phyloP scores from a whole-genome alignment of 495 filamentous ascomycete species.

The Neurospora sp. region DNA sequence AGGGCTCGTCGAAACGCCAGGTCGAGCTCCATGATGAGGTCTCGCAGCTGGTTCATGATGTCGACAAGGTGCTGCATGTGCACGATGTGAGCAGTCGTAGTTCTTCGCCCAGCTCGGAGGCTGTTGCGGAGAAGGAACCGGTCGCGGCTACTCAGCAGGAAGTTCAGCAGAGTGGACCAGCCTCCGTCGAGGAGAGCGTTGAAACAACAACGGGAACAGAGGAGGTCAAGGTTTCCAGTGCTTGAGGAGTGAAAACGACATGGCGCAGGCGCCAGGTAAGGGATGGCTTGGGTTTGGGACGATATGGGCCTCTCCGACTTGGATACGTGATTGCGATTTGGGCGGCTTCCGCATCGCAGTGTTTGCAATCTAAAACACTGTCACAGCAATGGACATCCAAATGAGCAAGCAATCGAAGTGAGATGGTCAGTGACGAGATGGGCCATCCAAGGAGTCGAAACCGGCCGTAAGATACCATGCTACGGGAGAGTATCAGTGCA shows the following conservation, averaged over 20 bases:
- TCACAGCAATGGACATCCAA: background rate
- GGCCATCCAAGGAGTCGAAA: background rate
- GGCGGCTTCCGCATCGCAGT: background rate
- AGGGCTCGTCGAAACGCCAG: conserved; percentile 15
- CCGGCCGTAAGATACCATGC: background rate
- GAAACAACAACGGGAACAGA: background rate
- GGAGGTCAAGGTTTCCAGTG: background rate
- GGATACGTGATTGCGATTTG: background rate
- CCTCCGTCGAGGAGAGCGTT: background rate
- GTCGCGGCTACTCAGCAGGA: background rate
- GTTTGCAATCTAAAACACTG: background rate
- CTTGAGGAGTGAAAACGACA: background rate
- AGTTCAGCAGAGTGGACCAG: background rate
- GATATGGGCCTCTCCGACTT: background rate
- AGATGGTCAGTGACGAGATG: background rate
- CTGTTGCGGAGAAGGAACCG: conserved; percentile 8
- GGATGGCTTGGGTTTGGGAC: background rate
- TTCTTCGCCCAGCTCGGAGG: background rate
- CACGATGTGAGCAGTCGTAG: conserved; percentile 9
- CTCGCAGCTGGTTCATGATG: conserved; percentile 23
- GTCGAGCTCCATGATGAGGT: conserved; percentile 23
- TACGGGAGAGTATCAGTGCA: background rate
- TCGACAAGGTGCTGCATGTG: conserved; percentile 29
- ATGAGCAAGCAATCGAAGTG: background rate
- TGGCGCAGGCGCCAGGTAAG: background rate